A percentile compares a stretch with the other conserved stretches of the same genome.
phyloP scores from a whole-genome alignment of 225 moss, liverwort and hornwort genomes.

The Rhytidiadelphus loreus region DNA sequence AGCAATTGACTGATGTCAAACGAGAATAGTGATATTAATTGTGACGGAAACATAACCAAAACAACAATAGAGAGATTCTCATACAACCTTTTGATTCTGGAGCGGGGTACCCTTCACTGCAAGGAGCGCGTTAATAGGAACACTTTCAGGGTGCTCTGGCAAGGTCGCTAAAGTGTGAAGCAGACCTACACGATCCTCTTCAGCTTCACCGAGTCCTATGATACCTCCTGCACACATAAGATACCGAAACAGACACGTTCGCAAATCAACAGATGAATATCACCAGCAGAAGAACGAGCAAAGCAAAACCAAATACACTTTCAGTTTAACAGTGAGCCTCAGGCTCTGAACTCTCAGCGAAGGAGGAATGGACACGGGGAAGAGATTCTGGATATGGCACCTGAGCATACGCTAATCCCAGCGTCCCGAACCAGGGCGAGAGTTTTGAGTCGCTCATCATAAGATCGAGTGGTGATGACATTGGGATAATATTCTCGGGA shows the following conservation, averaged over 20 bases:
- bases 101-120: constrained; percentile 92
- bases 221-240: constrained; percentile 64
- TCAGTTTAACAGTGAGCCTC: background rate
- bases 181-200: constrained; percentile 86
- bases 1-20: background rate
- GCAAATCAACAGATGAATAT: background rate
- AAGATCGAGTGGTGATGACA: constrained; percentile 81
- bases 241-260: background rate
- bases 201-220: constrained; percentile 93
- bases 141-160: constrained; percentile 97
- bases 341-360: background rate
- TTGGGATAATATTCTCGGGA: constrained; percentile 87
- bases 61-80: background rate
- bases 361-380: background rate
- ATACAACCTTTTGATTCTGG: constrained; percentile 67
- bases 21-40: background rate
- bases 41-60: background rate
- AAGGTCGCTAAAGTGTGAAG: constrained; percentile 92
- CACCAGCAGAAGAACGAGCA: background rate
- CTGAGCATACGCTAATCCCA: constrained; percentile 98
- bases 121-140: constrained; percentile 90
- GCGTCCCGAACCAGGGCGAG: constrained; percentile 83
- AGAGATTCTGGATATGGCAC: constrained; percentile 9
- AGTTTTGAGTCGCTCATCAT: constrained; percentile 92
- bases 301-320: background rate